Evolutionary conservation across 352 stramenopile genomes (phyloP).

Genomic region (Peronosclerospora sorghi): DNA sequence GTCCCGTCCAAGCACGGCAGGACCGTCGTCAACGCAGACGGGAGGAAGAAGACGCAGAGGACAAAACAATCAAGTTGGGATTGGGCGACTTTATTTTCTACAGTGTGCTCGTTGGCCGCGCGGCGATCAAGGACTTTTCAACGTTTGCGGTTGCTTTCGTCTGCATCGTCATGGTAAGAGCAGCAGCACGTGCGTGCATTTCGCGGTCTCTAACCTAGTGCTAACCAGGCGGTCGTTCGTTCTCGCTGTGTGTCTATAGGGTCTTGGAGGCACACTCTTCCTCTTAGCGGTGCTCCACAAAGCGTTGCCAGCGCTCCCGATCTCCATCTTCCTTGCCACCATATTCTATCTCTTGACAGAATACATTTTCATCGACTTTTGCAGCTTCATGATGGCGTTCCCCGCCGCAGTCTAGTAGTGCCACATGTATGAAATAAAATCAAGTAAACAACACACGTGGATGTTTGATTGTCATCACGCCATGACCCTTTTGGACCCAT

Average conservation of each 20-base stretch:
- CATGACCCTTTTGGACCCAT: background rate
- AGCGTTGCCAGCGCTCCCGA: conserved; percentile 92
- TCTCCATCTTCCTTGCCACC: conserved; percentile 84
- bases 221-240: background rate
- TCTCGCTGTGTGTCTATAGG: conserved; percentile 27
- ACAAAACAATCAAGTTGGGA: conserved; percentile 89
- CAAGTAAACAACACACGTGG: conserved; percentile 10
- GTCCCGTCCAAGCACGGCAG: conserved; percentile 51
- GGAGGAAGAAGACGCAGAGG: conserved; percentile 44
- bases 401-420: conserved; percentile 34
- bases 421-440: background rate
- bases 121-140: conserved; percentile 92
- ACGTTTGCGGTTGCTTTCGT: conserved; percentile 91
- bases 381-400: conserved; percentile 66
- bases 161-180: conserved; percentile 85
- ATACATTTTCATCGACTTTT: conserved; percentile 79
- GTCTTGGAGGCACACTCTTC: conserved; percentile 90
- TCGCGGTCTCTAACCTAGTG: background rate
- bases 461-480: background rate
- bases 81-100: conserved; percentile 99
- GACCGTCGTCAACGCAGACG: conserved; percentile 39
- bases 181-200: background rate
- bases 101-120: conserved; percentile 92
- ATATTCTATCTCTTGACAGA: conserved; percentile 78
- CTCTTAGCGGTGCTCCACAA: conserved; percentile 90